A percentile compares a stretch with the other conserved stretches of the same genome.
phyloP scores from a whole-genome alignment of 768 basidiomycete species.

The Amyloporia xantha region DNA sequence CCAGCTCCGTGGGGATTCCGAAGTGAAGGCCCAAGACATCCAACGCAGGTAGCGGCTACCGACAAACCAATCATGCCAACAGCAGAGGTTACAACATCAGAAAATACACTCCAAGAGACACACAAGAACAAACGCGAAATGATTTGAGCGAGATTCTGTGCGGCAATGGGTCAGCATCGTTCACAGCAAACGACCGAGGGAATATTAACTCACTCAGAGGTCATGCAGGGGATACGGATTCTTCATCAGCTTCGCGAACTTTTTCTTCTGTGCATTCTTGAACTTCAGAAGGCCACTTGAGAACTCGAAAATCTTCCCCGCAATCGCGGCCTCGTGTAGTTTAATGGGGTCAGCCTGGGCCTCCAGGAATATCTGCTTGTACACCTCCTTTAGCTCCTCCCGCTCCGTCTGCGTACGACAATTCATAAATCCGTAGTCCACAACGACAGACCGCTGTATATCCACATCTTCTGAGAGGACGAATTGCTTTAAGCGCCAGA shows the following conservation, averaged over 20 bases:
- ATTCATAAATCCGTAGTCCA: slow-evolving; percentile 33
- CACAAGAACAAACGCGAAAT: too few relatives aligned
- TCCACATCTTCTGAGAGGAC: slow-evolving; percentile 10
- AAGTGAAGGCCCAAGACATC: too few relatives aligned
- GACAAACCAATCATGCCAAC: too few relatives aligned
- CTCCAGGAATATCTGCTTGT: slow-evolving; percentile 27
- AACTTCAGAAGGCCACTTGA: slow-evolving; percentile 19
- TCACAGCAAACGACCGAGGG: too few relatives aligned
- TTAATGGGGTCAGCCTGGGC: slow-evolving; percentile 22
- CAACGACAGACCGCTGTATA: slow-evolving; percentile 8
- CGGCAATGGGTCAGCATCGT: too few relatives aligned
- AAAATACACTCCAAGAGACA: too few relatives aligned
- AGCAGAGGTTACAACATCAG: too few relatives aligned
- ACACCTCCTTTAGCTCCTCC: slow-evolving; percentile 24
- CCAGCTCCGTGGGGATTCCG: too few relatives aligned
- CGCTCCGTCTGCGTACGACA: slow-evolving; percentile 24
- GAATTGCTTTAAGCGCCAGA: slow-evolving; percentile 33
- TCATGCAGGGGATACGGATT: slow-evolving; percentile 21
- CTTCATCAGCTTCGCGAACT: slow-evolving; percentile 24
- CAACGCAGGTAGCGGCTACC: too few relatives aligned
- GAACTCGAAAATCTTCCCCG: slow-evolving; percentile 27
- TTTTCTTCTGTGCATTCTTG: slow-evolving; percentile 10
- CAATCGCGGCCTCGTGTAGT: slow-evolving; percentile 30
- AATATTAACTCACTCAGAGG: background rate
- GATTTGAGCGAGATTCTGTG: too few relatives aligned